Evolutionary conservation across 768 basidiomycete species (phyloP).

Genomic region (Trametopsis cervina): DNA sequence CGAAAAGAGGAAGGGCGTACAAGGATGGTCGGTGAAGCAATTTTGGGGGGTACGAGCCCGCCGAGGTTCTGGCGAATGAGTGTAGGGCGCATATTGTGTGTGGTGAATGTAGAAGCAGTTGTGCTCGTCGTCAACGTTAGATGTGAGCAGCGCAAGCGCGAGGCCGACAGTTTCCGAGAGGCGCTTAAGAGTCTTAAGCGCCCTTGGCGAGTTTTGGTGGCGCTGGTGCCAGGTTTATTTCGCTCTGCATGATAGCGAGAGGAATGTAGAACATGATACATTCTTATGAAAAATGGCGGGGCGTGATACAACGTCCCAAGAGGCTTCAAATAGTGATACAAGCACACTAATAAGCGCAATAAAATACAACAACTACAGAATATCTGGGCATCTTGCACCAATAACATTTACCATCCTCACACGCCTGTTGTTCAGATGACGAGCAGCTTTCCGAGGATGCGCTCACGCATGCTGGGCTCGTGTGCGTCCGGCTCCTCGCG

Average conservation of each 20-base stretch:
- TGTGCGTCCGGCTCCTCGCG: neutral
- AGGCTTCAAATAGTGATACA: too few species aligned
- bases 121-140: neutral
- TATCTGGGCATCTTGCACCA: too few species aligned
- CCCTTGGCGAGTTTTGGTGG: slow-evolving; percentile 7
- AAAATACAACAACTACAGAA: too few species aligned
- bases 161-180: slow-evolving; percentile 2
- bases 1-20: slow-evolving; percentile 37
- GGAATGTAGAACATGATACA: too few species aligned
- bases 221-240: too few species aligned
- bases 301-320: too few species aligned
- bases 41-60: slow-evolving; percentile 88
- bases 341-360: too few species aligned
- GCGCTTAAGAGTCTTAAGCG: neutral
- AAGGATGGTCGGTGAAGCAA: slow-evolving; percentile 85
- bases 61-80: slow-evolving; percentile 81
- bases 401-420: too few species aligned
- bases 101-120: neutral
- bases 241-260: too few species aligned
- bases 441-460: slow-evolving; percentile 11
- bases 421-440: slow-evolving; percentile 6
- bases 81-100: slow-evolving; percentile 66
- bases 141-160: neutral
- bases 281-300: too few species aligned
- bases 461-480: slow-evolving; percentile 8